Percentiles rank a stretch among this genome's conserved stretches.
Evolutionary conservation across 78 protist genomes (phyloP).

Genomic region (Capsaspora owczarzaki): DNA sequence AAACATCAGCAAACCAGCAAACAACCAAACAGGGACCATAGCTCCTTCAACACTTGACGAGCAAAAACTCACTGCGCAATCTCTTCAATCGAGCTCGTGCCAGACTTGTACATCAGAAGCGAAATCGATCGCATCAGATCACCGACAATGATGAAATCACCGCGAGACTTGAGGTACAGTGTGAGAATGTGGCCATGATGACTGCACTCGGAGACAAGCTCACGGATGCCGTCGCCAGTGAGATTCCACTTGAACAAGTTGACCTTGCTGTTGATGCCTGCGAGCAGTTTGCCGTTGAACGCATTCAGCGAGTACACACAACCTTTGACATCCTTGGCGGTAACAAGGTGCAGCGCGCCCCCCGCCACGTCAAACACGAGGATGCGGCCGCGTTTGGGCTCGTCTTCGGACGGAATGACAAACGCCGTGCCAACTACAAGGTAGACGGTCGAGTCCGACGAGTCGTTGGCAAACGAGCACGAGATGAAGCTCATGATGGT

Average conservation of each 20-base stretch:
- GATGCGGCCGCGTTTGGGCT: slow-evolving; percentile 68
- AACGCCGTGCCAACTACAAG: slow-evolving; percentile 76
- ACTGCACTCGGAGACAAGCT: slow-evolving; percentile 31
- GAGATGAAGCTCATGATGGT: background rate
- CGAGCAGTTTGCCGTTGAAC: slow-evolving; percentile 62
- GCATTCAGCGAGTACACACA: slow-evolving; percentile 35
- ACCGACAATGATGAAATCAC: slow-evolving; percentile 81
- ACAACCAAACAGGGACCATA: too few relatives aligned
- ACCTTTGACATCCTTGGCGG: slow-evolving; percentile 18
- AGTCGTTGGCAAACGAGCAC: background rate
- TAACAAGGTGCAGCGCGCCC: slow-evolving; percentile 12
- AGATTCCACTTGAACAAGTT: background rate
- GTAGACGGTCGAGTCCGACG: slow-evolving; percentile 26
- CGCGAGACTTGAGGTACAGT: slow-evolving; percentile 41
- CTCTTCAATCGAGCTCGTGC: slow-evolving; percentile 10
- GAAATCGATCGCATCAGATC: slow-evolving; percentile 74
- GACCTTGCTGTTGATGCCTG: slow-evolving; percentile 52
- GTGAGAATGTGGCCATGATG: slow-evolving; percentile 64
- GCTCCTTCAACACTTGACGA: background rate
- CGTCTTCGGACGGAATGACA: slow-evolving; percentile 41
- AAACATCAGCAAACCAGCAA: background rate
- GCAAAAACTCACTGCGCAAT: slow-evolving; percentile 36
- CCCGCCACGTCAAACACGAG: slow-evolving; percentile 42
- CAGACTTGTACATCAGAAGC: slow-evolving; percentile 36
- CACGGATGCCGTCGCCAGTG: background rate